phyloP scores from a whole-genome alignment of 2,329 filamentous ascomycete species.

The Lasiodiplodia citricola region DNA sequence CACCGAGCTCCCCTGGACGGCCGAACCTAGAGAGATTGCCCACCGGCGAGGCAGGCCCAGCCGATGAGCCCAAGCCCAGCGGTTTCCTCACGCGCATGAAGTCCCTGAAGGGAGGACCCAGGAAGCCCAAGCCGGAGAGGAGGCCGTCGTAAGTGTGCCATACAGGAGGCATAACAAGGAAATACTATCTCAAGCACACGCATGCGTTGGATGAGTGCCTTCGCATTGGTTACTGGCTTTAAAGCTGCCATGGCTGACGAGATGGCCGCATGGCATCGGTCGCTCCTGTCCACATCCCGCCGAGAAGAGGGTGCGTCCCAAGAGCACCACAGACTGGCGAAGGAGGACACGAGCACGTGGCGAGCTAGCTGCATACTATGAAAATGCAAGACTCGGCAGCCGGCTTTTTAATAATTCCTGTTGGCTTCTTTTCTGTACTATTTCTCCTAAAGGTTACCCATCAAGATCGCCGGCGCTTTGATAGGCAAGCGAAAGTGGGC shows the following conservation, averaged over 20 bases:
- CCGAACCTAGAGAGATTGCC: constrained; percentile 12
- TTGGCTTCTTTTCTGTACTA: constrained; percentile 24
- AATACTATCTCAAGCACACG: constrained; percentile 10
- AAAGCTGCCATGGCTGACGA: neutral
- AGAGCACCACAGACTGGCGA: neutral
- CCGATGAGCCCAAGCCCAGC: constrained; percentile 6
- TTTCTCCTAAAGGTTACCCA: constrained; percentile 19
- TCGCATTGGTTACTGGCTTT: constrained; percentile 18
- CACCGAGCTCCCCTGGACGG: constrained; percentile 35
- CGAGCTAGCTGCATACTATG: neutral
- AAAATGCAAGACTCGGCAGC: constrained; percentile 14
- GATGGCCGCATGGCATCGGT: neutral
- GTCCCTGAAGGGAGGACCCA: constrained; percentile 44
- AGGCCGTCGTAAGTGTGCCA: constrained; percentile 18
- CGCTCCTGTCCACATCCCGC: constrained; percentile 11
- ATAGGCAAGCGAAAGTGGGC: constrained; percentile 6
- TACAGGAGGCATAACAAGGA: neutral
- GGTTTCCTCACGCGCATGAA: constrained; percentile 32
- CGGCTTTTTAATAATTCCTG: constrained; percentile 11
- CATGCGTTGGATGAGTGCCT: constrained; percentile 18
- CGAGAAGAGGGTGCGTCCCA: neutral
- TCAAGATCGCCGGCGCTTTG: constrained; percentile 20
- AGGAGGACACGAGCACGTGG: neutral
- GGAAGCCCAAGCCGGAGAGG: constrained; percentile 40
- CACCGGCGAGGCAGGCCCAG: neutral